Evolutionary conservation across 176 grass and related monocot species (phyloP), one percentile per base, ranked within the genome.

Genomic region (Paspalum notatum): DNA sequence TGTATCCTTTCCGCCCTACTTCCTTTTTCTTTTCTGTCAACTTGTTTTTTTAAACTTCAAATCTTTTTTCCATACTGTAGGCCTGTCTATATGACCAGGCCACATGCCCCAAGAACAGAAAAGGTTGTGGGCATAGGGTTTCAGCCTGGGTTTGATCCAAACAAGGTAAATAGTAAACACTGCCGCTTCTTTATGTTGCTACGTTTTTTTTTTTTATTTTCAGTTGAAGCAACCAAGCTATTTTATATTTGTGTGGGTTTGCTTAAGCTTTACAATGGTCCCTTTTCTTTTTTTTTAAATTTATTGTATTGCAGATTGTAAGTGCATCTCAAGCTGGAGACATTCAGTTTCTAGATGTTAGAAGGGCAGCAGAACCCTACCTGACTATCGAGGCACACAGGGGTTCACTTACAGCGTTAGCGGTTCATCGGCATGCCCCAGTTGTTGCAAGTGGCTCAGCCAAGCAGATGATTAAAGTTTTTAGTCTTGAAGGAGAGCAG

Each of bases 61-160:
- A 45, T 47, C 41, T 58, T 62, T 62, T 24, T 59, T 26, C 13
- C 39, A 86, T 89, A 26, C 77, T 72, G 62, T 74, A 98, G 95
- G 70, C 60, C 42, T 51, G 83, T 92, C 21, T 98, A 76, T 83
- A 78, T 56, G 62, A 85, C 92, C 63, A 88, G 70, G 51, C 95
- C 92, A 18, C 95, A 98, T 90, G 81, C 80, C 56, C 92, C 89
- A 71, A 90, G 83, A 81, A 84, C 93, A 62, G 90, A 92, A 77
- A 90, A 79, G 39, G 90, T 98, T 77, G 90, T 94, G n/a, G 95
- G 92, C 64, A 85, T 98, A 77, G 95, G 92, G n/a, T 98, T 97
- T 90, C 95, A 98, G 71, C 90, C 95, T 85, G 90, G 88, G 9
- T 80, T 89, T 84, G 95, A 98, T 85, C 83, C 92, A 72, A 85